These are phyloP conservation scores for Jimgerdemannia flammicorona DNA, from an alignment of 192 early-diverging fungal species.

Conservation along the genomic window DNA sequence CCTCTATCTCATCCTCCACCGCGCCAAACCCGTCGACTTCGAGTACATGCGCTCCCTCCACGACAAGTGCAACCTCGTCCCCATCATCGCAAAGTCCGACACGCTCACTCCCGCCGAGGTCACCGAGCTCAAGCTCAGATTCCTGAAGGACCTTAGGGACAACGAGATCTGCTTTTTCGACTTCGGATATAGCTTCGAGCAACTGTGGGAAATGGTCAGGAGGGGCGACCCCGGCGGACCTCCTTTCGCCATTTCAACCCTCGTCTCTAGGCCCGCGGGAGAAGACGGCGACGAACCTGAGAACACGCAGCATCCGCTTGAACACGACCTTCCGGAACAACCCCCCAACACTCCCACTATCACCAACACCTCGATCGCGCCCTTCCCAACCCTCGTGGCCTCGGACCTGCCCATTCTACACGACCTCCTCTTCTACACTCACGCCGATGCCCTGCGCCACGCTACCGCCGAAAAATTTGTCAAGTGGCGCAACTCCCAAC, in stretches of 20 bases:
- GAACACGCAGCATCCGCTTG: too few relatives aligned
- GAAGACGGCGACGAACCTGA: slow-evolving; percentile 9
- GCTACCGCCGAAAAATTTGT: slow-evolving; percentile 56
- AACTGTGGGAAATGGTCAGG: slow-evolving; percentile 41
- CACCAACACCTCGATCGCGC: background rate
- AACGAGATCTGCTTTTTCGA: slow-evolving; percentile 56
- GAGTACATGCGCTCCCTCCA: slow-evolving; percentile 62
- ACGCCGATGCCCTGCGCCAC: slow-evolving; percentile 49
- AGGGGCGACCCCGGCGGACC: slow-evolving; percentile 41
- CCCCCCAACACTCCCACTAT: background rate
- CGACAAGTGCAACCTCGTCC: slow-evolving; percentile 57
- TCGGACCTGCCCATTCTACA: slow-evolving; percentile 45
- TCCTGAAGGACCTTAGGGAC: slow-evolving; percentile 46
- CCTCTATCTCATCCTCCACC: slow-evolving; percentile 48
- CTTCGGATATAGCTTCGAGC: slow-evolving; percentile 47
- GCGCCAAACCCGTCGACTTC: slow-evolving; percentile 67
- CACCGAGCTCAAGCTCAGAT: slow-evolving; percentile 43
- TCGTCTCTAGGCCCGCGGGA: slow-evolving; percentile 4
- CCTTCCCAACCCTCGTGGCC: slow-evolving; percentile 15
- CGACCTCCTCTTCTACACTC: slow-evolving; percentile 46
- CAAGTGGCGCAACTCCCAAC: slow-evolving; percentile 41
- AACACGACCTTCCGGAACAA: slow-evolving; percentile 17
- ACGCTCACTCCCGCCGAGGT: slow-evolving; percentile 44
- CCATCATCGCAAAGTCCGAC: slow-evolving; percentile 66
- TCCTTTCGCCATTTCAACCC: slow-evolving; percentile 47